Evolutionary conservation across 345 rosid species (phyloP), one percentile per base, ranked within the genome.

Genomic region (Durio zibethinus): DNA sequence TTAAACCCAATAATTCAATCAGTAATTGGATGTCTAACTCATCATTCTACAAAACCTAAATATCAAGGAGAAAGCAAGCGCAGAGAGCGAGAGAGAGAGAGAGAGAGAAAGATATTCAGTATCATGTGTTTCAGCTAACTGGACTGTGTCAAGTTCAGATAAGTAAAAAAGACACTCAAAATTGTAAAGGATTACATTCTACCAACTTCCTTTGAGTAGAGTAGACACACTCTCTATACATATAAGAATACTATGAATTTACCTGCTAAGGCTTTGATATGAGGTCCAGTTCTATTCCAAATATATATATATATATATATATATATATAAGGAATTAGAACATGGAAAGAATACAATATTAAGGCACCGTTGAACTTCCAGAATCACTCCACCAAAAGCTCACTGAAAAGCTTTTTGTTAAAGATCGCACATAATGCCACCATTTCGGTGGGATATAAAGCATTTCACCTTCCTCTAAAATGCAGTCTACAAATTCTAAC

Each of bases 401-500:
- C 77, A 93, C 98, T 0, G 99, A 93, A 62, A 96, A 79, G 83
- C 99, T 95, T 25, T 87, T 54, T 0, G 98, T 89, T 59, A 95
- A 87, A 50, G 98, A 93, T 69, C 96, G 86, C 60, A 95, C 98
- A 43, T 95, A 95, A 72, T 95, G 98, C 99, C 99, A 95, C 99
- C 99, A 95, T 86, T 91, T 93, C 15, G 94, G 97, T 4, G 99
- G 99, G 77, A 95, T 93, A 89, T 95, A 95, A 54, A 95, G 87
- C 99, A 95, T 93, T 79, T 93, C 99, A 0, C 99, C 99, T 82
- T 91, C 99, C 67, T 93, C 97, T 66, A 95, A 78, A 66, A 95
- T 82, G 81, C 99, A 95, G 81, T 95, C 99, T 80, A 89, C 33
- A 77, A 93, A 95, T 59, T 95, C 98, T 71, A 90, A 78, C 83